These are phyloP conservation scores for Phytopythium aichiense DNA, from an alignment of 352 stramenopile species.

Conservation along the genomic window DNA sequence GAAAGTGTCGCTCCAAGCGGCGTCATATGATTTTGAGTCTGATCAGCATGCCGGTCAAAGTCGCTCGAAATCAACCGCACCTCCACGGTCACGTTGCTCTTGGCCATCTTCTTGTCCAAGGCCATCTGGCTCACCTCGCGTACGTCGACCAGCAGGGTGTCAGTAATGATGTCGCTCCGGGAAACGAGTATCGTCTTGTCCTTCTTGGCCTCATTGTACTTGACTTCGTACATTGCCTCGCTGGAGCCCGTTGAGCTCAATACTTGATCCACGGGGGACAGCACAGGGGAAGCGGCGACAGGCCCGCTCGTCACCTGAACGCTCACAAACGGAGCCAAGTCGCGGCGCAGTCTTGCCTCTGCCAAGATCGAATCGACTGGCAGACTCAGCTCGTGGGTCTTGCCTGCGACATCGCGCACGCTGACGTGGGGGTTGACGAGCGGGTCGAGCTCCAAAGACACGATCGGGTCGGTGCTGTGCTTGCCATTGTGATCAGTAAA, in stretches of 20 bases:
- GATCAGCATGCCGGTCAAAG: slow-evolving; percentile 21
- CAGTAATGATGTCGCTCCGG: slow-evolving; percentile 36
- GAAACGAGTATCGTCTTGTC: slow-evolving; percentile 13
- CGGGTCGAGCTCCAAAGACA: slow-evolving; percentile 36
- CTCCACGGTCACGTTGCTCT: slow-evolving; percentile 28
- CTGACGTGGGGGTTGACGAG: slow-evolving; percentile 46
- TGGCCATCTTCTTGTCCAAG: slow-evolving; percentile 26
- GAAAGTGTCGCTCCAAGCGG: slow-evolving; percentile 40
- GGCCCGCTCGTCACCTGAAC: slow-evolving; percentile 22
- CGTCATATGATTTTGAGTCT: slow-evolving; percentile 18
- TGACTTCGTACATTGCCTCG: slow-evolving; percentile 7
- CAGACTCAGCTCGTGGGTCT: slow-evolving; percentile 38
- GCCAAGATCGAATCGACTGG: slow-evolving; percentile 33
- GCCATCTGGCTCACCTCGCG: slow-evolving; percentile 48
- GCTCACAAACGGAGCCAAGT: slow-evolving; percentile 29
- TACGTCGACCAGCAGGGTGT: slow-evolving; percentile 38
- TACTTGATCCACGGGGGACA: background rate
- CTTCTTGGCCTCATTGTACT: slow-evolving; percentile 16
- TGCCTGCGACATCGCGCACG: slow-evolving; percentile 24
- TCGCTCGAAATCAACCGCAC: slow-evolving; percentile 50
- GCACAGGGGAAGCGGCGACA: background rate
- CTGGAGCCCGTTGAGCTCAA: background rate
- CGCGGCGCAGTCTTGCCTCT: slow-evolving; percentile 41
- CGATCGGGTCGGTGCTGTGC: slow-evolving; percentile 17
- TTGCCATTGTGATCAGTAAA: slow-evolving; percentile 23